Conservation (phyloP, 2,329 filamentous ascomycete genomes). For the Pseudogymnoascus verrucosus region DNA sequence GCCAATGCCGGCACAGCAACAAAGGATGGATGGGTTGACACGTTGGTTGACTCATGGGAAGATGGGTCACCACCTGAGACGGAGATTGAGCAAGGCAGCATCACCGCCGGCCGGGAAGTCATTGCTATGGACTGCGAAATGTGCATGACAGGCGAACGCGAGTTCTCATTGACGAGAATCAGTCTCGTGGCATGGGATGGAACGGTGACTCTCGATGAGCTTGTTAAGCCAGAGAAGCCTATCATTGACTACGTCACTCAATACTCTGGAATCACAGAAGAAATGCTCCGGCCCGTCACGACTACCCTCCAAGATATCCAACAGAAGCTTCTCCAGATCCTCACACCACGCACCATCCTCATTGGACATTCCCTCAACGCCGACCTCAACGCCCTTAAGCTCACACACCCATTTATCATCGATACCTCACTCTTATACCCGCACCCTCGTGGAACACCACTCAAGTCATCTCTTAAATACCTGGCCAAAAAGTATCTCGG, state of each 20-base stretch:
- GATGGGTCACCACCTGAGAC: constrained; percentile 60
- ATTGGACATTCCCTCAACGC: constrained; percentile 77
- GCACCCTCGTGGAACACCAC: constrained; percentile 78
- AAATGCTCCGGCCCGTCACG: constrained; percentile 73
- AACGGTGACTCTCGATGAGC: constrained; percentile 71
- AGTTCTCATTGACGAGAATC: constrained; percentile 80
- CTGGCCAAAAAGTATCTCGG: constrained; percentile 77
- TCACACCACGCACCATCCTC: constrained; percentile 66
- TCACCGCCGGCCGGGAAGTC: constrained; percentile 73
- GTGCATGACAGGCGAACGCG: constrained; percentile 76
- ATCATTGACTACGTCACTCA: constrained; percentile 86
- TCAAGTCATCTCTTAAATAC: constrained; percentile 88
- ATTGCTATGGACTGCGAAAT: constrained; percentile 93
- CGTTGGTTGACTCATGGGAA: constrained; percentile 55
- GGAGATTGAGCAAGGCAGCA: constrained; percentile 70
- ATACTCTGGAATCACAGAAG: constrained; percentile 85
- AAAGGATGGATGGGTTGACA: constrained; percentile 74
- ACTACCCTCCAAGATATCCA: constrained; percentile 83
- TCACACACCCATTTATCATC: constrained; percentile 87
- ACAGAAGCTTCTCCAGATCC: constrained; percentile 59
- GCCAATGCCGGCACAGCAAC: constrained; percentile 39
- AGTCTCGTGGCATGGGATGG: constrained; percentile 85
- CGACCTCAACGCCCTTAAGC: constrained; percentile 72
- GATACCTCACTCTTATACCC: constrained; percentile 88
- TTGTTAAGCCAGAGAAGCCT: constrained; percentile 83